phyloP scores from a whole-genome alignment of 148 eudicot genomes.

The Arbutus unedo region DNA sequence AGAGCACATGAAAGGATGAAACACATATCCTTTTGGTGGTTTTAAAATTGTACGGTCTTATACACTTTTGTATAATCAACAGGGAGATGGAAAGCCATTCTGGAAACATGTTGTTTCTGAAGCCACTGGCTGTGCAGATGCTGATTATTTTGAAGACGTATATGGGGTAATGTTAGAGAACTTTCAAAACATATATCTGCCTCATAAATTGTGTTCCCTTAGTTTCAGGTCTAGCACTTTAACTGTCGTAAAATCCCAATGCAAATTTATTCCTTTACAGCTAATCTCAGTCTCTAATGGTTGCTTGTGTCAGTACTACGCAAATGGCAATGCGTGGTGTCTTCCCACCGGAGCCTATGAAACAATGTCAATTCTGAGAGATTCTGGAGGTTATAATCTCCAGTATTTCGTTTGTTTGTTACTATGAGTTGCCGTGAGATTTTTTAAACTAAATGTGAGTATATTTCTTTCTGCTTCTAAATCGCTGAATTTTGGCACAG shows the following conservation, averaged over 20 bases:
- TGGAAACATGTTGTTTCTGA: conserved; percentile 94
- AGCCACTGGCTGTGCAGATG: conserved; percentile 83
- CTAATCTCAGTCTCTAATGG: background rate
- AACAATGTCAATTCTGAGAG: conserved; percentile 54
- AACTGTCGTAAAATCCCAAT: background rate
- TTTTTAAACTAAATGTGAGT: conserved; percentile 1
- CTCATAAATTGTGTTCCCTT: background rate
- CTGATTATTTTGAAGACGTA: conserved; percentile 85
- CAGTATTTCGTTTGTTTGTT: conserved; percentile 33
- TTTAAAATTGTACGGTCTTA: background rate
- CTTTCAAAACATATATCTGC: background rate
- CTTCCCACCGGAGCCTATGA: conserved; percentile 87
- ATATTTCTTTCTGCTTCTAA: conserved; percentile 5
- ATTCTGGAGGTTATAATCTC: conserved; percentile 74
- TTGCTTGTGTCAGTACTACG: conserved; percentile 65
- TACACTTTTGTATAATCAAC: conserved; percentile 5
- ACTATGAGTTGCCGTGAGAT: background rate
- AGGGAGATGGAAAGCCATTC: conserved; percentile 97
- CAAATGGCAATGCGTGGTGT: conserved; percentile 88
- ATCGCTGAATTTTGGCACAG: conserved; percentile 40
- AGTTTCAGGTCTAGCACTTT: background rate
- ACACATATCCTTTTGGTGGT: background rate
- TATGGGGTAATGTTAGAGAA: conserved; percentile 56
- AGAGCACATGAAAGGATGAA: background rate
- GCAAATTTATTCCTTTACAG: background rate